Evolutionary conservation across 768 basidiomycete species (phyloP), one percentile per base, ranked within the genome.

Genomic region (Calocybe indica): DNA sequence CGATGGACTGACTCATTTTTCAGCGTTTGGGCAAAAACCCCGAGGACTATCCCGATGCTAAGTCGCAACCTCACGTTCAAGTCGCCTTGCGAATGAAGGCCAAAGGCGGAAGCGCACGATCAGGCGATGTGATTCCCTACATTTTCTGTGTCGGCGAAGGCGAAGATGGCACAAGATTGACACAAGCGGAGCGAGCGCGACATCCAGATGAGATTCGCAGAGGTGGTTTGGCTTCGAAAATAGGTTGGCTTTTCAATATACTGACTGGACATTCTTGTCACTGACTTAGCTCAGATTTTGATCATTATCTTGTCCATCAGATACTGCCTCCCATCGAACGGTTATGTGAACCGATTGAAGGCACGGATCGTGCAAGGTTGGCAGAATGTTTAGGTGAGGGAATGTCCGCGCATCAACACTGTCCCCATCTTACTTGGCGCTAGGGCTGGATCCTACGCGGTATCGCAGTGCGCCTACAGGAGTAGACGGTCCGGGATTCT

Each of bases 1-100:
- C 12, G 12, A 9, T 37, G 33, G 30, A 42, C 30, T 9, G 30
- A 43, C 11, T 34, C 11, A 9, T 10, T 33, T 14, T 29, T 14
- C 59, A 96, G 92, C 88, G 96, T 46, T 74, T 99, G 46, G 91
- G 96, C 10, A 98, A 97, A 71, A 91, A 91, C 52, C 95, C 95
- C 0, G 89, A 95, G 56, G 94, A 96, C 58, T 99, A 97, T 60
- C 94, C 95, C 0, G 95, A 98, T 61, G 88, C 82, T 6, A 97
- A 97, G 66, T 83, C 74, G 35, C 94, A 94, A 57, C 96, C 96
- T 1, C 96, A 99, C 58, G 95, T 98, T 1, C 93, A 96, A 58
- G 96, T 99, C 12, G 95, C 94, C 0, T 69, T 96, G 42, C 78
- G 89, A 35, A 79, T 95, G 84, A 94, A 93, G 67, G 74, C 80